Conservation (phyloP, 345 rosid genomes). For the Brassica carinata region DNA sequence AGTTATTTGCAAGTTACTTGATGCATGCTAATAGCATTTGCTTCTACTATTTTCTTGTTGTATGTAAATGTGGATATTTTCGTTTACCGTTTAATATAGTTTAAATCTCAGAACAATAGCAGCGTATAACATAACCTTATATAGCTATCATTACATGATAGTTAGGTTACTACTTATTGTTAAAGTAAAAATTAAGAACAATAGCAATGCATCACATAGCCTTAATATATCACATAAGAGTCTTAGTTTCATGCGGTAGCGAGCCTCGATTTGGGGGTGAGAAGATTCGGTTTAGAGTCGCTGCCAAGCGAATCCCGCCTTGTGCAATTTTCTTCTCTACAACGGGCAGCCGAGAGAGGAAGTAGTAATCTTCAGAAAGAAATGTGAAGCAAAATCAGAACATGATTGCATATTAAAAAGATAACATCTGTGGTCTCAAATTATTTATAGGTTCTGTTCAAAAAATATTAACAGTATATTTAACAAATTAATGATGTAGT, state of each 20-base stretch:
- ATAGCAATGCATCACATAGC: background rate
- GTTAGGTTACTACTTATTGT: background rate
- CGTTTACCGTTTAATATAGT: background rate
- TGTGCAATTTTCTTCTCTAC: slow-evolving; percentile 86
- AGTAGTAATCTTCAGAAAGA: slow-evolving; percentile 61
- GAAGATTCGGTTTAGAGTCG: slow-evolving; percentile 54
- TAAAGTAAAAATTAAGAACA: background rate
- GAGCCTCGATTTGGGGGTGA: slow-evolving; percentile 33
- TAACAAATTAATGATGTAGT: background rate
- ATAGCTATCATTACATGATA: slow-evolving; percentile 7
- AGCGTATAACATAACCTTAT: slow-evolving; percentile 1
- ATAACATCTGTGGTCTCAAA: background rate
- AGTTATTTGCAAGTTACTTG: background rate
- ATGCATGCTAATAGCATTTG: background rate
- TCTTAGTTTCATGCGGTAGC: background rate
- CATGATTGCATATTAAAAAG: slow-evolving; percentile 1
- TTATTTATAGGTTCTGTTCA: too few species aligned
- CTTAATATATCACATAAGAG: background rate
- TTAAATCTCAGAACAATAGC: slow-evolving; percentile 3
- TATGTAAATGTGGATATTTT: background rate
- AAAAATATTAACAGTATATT: background rate
- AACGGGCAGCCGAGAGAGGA: slow-evolving; percentile 72
- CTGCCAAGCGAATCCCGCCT: slow-evolving; percentile 74
- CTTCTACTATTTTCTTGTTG: background rate
- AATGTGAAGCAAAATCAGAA: background rate